Conservation (phyloP, 345 rosid genomes). For the Eucalyptus brandiana region DNA sequence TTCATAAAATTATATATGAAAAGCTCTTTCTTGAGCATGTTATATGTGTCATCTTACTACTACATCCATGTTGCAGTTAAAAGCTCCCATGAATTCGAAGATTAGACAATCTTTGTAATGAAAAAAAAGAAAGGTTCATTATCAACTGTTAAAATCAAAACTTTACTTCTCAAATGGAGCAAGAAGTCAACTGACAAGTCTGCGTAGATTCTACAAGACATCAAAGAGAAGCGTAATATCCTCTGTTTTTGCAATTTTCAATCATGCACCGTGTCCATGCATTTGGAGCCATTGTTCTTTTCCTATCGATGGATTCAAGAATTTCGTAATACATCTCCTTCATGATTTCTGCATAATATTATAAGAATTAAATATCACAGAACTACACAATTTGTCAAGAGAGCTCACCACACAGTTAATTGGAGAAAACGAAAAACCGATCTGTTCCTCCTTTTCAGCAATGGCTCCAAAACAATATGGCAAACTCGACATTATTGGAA, state of each 20-base stretch:
- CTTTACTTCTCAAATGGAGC: background rate
- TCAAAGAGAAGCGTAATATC: slow-evolving; percentile 63
- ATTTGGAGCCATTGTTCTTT: slow-evolving; percentile 66
- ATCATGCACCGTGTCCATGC: slow-evolving; percentile 71
- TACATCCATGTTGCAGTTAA: slow-evolving; percentile 23
- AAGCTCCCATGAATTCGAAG: slow-evolving; percentile 58
- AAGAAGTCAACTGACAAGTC: background rate
- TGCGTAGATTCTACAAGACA: slow-evolving; percentile 11
- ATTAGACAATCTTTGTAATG: slow-evolving; percentile 60
- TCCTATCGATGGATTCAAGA: slow-evolving; percentile 48
- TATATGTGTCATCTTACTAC: background rate
- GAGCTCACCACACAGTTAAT: background rate
- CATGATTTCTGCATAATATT: slow-evolving; percentile 34
- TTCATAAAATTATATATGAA: background rate
- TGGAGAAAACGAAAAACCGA: slow-evolving; percentile 15
- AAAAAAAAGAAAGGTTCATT: background rate
- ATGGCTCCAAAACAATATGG: slow-evolving; percentile 15
- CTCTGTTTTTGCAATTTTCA: slow-evolving; percentile 33
- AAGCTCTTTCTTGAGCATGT: too few relatives aligned
- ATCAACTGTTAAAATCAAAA: background rate
- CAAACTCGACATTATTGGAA: slow-evolving; percentile 5
- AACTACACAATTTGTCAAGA: background rate
- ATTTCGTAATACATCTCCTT: slow-evolving; percentile 55
- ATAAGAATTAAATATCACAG: background rate
- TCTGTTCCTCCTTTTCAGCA: slow-evolving; percentile 5